Evolutionary conservation across 2,329 filamentous ascomycete genomes (phyloP), one percentile per base, ranked within the genome.

Genomic region (Cryphonectria radicalis): DNA sequence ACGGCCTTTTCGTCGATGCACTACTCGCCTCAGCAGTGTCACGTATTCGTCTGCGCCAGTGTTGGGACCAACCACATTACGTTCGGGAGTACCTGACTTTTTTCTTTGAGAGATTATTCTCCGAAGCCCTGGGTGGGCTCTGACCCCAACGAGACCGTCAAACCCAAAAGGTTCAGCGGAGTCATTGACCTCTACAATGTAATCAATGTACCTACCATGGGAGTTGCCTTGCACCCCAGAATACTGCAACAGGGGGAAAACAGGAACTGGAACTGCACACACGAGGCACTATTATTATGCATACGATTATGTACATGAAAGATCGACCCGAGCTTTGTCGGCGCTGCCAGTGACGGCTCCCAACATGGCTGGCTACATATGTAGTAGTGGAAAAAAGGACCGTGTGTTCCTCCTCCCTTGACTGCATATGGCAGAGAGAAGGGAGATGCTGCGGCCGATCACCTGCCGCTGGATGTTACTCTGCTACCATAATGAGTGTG

Each of bases 341-440:
- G 42, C 35, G 55, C 57, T 70, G 57, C 63, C 57, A 68, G 69
- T 67, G 69, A 66, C 59, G 65, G 55, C 57, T 53, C 43, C 55
- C 55, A 50, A 60, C n/a, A 42, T 37, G 28, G 37, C 43, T 32
- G 17, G 37, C 65, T 10, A 37, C 37, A 37, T 10, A 37, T 2
- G 32, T 32, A 37, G 22, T 57, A 28, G 53, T 28, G 53, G n/a
- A 55, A 14, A 7, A 14, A 7, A 28, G 42, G 55, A 63, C 67
- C 59, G 55, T 63, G 70, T 63, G 63, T 55, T 69, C 63, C 25
- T 69, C 63, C 25, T 66, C 35, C 63, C 63, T 53, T 67, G 63
- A 71, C 63, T 63, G 55, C 70, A 67, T 55, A 40, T n/a, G 64
- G 37, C 62, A 28, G 8, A 42, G 35, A 43, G 22, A 13, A 46